phyloP scores from a whole-genome alignment of 202 grass and related monocot species.

The Saccharum hybrid region DNA sequence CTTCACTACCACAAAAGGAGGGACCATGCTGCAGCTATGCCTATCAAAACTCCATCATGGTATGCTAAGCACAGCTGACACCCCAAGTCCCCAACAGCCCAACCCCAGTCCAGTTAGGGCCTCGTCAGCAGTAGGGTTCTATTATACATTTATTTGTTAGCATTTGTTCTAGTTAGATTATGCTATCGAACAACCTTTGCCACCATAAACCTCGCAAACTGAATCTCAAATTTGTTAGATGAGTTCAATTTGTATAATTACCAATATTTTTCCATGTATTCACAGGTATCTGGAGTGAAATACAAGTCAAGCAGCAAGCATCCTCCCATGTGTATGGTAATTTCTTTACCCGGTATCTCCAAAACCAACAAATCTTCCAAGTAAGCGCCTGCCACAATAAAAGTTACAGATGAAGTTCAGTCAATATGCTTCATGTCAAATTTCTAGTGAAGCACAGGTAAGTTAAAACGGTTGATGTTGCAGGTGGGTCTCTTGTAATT shows the following conservation, averaged over 20 bases:
- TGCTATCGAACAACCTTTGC: neutral
- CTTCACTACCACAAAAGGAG: neutral
- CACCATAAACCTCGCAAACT: neutral
- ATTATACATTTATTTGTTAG: neutral
- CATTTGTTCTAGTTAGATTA: slow-evolving; percentile 1
- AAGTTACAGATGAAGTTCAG: slow-evolving; percentile 32
- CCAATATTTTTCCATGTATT: slow-evolving; percentile 81
- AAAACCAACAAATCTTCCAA: slow-evolving; percentile 83
- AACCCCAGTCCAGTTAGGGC: neutral
- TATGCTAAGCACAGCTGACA: neutral
- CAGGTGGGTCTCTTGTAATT: neutral
- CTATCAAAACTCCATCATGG: neutral
- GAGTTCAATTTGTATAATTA: slow-evolving; percentile 45
- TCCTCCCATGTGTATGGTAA: slow-evolving; percentile 85
- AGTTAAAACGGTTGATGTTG: neutral
- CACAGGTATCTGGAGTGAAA: slow-evolving; percentile 63
- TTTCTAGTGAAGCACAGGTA: slow-evolving; percentile 15
- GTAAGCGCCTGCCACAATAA: slow-evolving; percentile 53
- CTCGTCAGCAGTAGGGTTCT: neutral
- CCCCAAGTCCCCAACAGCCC: neutral
- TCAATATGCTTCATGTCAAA: slow-evolving; percentile 25
- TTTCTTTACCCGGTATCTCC: slow-evolving; percentile 92
- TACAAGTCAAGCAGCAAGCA: slow-evolving; percentile 87
- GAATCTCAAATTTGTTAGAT: neutral
- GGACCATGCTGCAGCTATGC: neutral